Base-by-base conservation (phyloP, 106 monocot genomes). In the Triglochin maritima region DNA sequence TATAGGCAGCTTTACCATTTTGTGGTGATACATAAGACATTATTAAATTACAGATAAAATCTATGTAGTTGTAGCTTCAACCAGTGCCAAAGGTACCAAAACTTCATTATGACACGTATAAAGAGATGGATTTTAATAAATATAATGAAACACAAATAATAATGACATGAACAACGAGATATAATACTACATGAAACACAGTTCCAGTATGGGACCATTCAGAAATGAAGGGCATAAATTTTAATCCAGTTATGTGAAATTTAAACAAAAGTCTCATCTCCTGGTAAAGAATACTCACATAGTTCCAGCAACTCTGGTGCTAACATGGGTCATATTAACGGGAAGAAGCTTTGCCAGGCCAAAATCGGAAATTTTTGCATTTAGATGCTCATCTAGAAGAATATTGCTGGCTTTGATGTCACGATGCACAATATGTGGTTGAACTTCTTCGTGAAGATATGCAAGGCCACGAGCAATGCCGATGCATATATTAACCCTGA, bases 361-460 rank as follows among this genome's bases (percentile, higher is more conserved):
- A 48, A 74, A 74, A 67, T 74, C 74, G 6, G 74, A 65, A 15
- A 74, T 74, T 15, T 50, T 65, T 2, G 74, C 49, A 48, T 56
- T 59, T 6, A 74, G 59, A 50, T 59, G 17, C 11, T 41, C 41
- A 17, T 72, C 72, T 11, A 72, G 63, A 63, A 72, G 72, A 41
- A 72, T 72, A 46, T 72, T 72, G 46, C 72, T 72, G 3, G 72
- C 72, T 54, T 72, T 72, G 14, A 72, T 72, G 17, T 72, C 72
- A 14, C 74, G 56, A 17, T 74, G 74, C 29, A 74, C 17, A 14
- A 74, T 67, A 48, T 49, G 74, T 1, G 74, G 65, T 10, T 57
- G 59, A 6, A 74, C 12, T 42, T 66, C 66, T 58, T 74, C 74
- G 14, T 74, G 74, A 16, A 74, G 74, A 45, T 57, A 74, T 14